Base-by-base conservation (phyloP, 768 basidiomycete genomes). In the Serendipita vermifera region DNA sequence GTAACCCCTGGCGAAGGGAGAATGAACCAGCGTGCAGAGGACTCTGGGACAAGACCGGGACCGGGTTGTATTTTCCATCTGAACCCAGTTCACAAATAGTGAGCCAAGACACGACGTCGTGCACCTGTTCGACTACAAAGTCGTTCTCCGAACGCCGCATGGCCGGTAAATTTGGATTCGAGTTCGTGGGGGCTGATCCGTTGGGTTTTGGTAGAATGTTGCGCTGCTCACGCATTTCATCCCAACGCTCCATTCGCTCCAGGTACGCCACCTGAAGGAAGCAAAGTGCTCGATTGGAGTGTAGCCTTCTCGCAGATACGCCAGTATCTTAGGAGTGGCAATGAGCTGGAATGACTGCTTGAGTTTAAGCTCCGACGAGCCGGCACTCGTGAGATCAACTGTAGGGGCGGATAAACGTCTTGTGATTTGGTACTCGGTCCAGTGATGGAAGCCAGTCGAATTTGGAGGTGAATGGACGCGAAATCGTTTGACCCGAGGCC, bases 91-190 rank as follows among this genome's bases (percentile, higher is more conserved):
- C 93, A 65, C 81, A 81, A 43, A 99, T 76, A 63, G 91, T 87
- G 36, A 93, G 66, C 76, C 82, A 85, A 11, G 85, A 85, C 5
- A 90, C 81, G n/a, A 96, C 81, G 65, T 98, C 92, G 68, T 98
- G 93, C 14, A 73, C 72, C 67, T 96, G 87, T 61, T 87, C 82
- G 11, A 82, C 79, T 26, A 94, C 79, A 60, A 97, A 92, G 63
- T 97, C 91, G 39, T 78, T 87, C 70, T 97, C 94, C 20, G 91
- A 88, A 26, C 91, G 82, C 17, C 93, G 81, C 91, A 94, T 94
- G 15, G 75, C 74, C n/a, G 80, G 81, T 22, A 76, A 63, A 53
- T 54, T 38, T 46, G 43, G 32, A 20, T 15, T n/a, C 17, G 46
- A 13, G 32, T 54, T 54, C 24, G 51, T n/a, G n/a, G 57, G 57